A percentile compares a stretch with the other conserved stretches of the same genome.
Conservation (phyloP, 2,329 filamentous ascomycete species). For the Penicillium sp. region DNA sequence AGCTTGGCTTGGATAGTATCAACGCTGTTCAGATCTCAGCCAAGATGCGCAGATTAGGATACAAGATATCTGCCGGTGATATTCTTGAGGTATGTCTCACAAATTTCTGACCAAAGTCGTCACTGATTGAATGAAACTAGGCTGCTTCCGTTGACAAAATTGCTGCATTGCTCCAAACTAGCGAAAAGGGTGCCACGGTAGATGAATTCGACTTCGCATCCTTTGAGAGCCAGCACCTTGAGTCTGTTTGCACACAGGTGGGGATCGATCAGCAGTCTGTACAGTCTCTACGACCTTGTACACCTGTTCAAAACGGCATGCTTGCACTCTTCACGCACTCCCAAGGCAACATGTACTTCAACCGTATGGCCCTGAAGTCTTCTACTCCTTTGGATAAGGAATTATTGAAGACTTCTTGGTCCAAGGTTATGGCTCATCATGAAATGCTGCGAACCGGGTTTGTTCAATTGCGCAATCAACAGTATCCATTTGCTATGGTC, state of each 20-base stretch:
- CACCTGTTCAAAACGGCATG: slow-evolving; percentile 72
- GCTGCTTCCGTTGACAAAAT: slow-evolving; percentile 35
- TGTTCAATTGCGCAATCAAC: slow-evolving; percentile 53
- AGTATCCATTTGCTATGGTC: slow-evolving; percentile 68
- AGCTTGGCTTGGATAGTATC: slow-evolving; percentile 87
- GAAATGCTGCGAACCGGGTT: slow-evolving; percentile 76
- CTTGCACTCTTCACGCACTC: slow-evolving; percentile 66
- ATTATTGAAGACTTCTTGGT: slow-evolving; percentile 56
- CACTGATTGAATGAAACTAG: slow-evolving; percentile 20
- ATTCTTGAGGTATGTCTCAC: slow-evolving; percentile 55
- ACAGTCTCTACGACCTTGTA: slow-evolving; percentile 66
- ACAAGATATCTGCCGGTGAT: slow-evolving; percentile 60
- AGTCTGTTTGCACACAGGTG: slow-evolving; percentile 28
- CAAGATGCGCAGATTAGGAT: slow-evolving; percentile 55
- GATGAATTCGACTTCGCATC: slow-evolving; percentile 44
- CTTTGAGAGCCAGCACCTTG: slow-evolving; percentile 47
- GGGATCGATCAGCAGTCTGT: slow-evolving; percentile 37
- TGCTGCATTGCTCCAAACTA: slow-evolving; percentile 34
- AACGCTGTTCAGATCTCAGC: slow-evolving; percentile 72
- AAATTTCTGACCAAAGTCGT: neutral
- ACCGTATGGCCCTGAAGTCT: slow-evolving; percentile 57
- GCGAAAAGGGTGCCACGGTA: slow-evolving; percentile 20
- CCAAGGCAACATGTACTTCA: slow-evolving; percentile 66
- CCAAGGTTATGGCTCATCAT: slow-evolving; percentile 48
- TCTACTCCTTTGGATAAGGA: slow-evolving; percentile 34